Percentiles rank a stretch among this genome's conserved stretches.
Evolutionary conservation across 192 early-diverging fungal species (phyloP).

Genomic region (Entrophospora sp.): DNA sequence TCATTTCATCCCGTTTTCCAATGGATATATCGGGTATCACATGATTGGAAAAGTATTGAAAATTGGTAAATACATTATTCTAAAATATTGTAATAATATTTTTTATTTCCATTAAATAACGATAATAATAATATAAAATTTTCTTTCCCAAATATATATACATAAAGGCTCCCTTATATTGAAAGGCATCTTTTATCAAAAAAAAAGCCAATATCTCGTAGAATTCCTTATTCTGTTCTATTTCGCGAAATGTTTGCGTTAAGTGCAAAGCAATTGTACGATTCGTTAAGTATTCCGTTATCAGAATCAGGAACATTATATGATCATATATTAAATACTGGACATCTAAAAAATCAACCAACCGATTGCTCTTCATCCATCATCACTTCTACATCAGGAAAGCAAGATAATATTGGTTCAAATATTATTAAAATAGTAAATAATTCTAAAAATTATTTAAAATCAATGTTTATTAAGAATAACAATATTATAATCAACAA

Average conservation of each 20-base stretch:
- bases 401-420: too few relatives aligned
- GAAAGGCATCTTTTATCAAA: not conserved
- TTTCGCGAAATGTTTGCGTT: slow-evolving; percentile 14
- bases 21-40: slow-evolving; percentile 5
- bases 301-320: slow-evolving; percentile 15
- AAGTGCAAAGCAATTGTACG: slow-evolving; percentile 11
- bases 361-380: too few relatives aligned
- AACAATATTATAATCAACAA: too few relatives aligned
- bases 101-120: not conserved
- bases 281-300: slow-evolving; percentile 8
- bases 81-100: not conserved
- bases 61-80: slow-evolving; percentile 1
- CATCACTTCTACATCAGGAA: too few relatives aligned
- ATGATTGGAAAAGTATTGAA: slow-evolving; percentile 10
- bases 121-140: not conserved
- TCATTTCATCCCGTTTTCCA: slow-evolving; percentile 1
- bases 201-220: not conserved
- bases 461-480: too few relatives aligned
- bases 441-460: too few relatives aligned
- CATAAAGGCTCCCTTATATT: not conserved
- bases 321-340: slow-evolving; percentile 19
- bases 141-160: not conserved
- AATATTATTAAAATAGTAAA: too few relatives aligned
- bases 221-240: not conserved
- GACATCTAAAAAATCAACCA: not conserved